These are phyloP conservation scores for Papiliotrema laurentii DNA, from an alignment of 1,284 basidiomycete species.

Conservation along the genomic window DNA sequence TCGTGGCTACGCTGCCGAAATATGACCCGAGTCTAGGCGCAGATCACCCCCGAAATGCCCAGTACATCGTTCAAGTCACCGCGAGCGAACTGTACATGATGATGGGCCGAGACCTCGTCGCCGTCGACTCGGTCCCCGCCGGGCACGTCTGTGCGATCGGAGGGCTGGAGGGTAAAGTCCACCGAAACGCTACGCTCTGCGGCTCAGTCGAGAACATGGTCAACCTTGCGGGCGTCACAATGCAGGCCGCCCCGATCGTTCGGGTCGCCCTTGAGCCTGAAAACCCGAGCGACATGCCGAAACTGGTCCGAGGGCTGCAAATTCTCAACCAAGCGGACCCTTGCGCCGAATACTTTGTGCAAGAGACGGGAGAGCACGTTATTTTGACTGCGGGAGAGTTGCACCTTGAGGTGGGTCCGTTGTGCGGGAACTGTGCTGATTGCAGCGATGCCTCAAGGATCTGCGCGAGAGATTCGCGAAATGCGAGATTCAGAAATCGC, in stretches of 20 bases:
- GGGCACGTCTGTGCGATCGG: slow-evolving; percentile 94
- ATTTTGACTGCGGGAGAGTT: slow-evolving; percentile 95
- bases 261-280: slow-evolving; percentile 89
- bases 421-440: background rate
- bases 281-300: slow-evolving; percentile 87
- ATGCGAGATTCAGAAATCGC: slow-evolving; percentile 86
- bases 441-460: slow-evolving; percentile 88
- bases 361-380: slow-evolving; percentile 95
- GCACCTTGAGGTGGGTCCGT: slow-evolving; percentile 77
- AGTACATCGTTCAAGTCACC: slow-evolving; percentile 59
- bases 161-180: slow-evolving; percentile 84
- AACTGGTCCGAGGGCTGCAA: slow-evolving; percentile 80
- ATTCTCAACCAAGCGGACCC: slow-evolving; percentile 94
- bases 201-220: slow-evolving; percentile 53
- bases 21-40: slow-evolving; percentile 68
- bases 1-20: slow-evolving; percentile 83
- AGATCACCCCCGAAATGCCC: slow-evolving; percentile 65
- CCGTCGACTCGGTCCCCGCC: slow-evolving; percentile 78
- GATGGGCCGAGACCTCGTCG: slow-evolving; percentile 93
- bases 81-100: slow-evolving; percentile 86
- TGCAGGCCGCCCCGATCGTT: slow-evolving; percentile 82
- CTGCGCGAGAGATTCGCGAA: slow-evolving; percentile 90
- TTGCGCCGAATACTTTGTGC: slow-evolving; percentile 94
- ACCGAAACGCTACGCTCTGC: slow-evolving; percentile 87
- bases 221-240: slow-evolving; percentile 75